Percentiles rank a stretch among this genome's conserved stretches.
Conservation (phyloP, 2,329 filamentous ascomycete species). For the Calonectria ilicicola region DNA sequence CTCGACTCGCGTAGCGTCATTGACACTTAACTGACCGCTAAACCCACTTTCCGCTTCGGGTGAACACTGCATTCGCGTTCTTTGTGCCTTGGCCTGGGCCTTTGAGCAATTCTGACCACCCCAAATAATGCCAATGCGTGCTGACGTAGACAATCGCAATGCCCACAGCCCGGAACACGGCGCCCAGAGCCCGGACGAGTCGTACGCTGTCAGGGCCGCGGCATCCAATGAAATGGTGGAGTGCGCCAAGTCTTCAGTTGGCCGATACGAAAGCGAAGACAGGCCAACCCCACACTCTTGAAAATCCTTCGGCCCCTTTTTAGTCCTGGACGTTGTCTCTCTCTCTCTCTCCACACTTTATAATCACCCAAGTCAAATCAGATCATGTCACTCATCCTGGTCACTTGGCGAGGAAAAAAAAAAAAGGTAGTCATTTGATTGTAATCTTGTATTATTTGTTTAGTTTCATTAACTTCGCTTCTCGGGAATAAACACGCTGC, state of each 20-base stretch:
- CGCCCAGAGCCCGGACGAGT: background rate
- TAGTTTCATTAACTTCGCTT: background rate
- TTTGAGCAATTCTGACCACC: background rate
- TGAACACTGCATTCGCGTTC: background rate
- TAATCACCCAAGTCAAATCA: background rate
- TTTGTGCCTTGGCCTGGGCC: background rate
- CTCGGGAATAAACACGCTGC: background rate
- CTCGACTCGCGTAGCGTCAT: constrained; percentile 1
- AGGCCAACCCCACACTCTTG: background rate
- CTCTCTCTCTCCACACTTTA: background rate
- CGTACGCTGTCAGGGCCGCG: background rate
- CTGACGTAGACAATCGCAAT: background rate
- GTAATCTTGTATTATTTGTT: background rate
- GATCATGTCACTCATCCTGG: background rate
- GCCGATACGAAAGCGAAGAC: background rate
- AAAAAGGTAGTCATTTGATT: too few relatives aligned
- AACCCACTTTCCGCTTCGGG: background rate
- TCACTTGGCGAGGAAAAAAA: too few relatives aligned
- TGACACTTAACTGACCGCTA: too few relatives aligned
- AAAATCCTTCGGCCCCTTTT: background rate
- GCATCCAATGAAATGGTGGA: background rate
- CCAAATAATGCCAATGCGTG: background rate
- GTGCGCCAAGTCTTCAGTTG: background rate
- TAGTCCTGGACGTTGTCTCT: too few relatives aligned
- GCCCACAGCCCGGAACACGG: background rate